Evolutionary conservation across 306 rosid genomes (phyloP).

Genomic region (Bauhinia variegata): DNA sequence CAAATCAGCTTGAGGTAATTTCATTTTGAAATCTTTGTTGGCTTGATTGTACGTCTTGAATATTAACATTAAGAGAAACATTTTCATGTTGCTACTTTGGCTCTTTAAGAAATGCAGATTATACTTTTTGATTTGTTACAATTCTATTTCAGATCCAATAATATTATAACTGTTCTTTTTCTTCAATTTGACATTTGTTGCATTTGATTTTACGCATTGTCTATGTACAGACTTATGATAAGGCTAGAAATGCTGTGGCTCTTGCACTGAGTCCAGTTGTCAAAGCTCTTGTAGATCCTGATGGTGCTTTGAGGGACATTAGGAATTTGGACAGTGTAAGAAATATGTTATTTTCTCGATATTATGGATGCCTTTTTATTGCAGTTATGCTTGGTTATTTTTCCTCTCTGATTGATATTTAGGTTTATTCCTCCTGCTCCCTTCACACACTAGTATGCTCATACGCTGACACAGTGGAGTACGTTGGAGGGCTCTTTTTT

Average conservation of each 20-base stretch:
- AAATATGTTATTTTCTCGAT: slow-evolving; percentile 26
- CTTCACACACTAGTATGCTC: neutral
- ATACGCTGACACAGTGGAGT: slow-evolving; percentile 1
- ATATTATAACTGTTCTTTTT: neutral
- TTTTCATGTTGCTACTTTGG: neutral
- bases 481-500: slow-evolving; percentile 12
- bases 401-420: slow-evolving; percentile 5
- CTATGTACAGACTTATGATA: slow-evolving; percentile 79
- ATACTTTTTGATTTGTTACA: neutral
- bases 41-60: slow-evolving; percentile 28
- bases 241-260: slow-evolving; percentile 97
- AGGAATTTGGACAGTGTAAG: slow-evolving; percentile 91
- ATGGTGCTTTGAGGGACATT: slow-evolving; percentile 90
- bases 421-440: slow-evolving; percentile 15
- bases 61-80: slow-evolving; percentile 3
- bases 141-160: no score
- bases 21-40: slow-evolving; percentile 11
- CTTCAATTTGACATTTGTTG: slow-evolving; percentile 7
- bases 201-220: slow-evolving; percentile 26
- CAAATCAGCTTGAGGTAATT: slow-evolving; percentile 87
- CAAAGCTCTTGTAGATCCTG: slow-evolving; percentile 91
- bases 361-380: slow-evolving; percentile 18
- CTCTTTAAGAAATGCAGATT: neutral
- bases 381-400: slow-evolving; percentile 17
- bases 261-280: slow-evolving; percentile 98